phyloP scores from a whole-genome alignment of 1,139 yeast genomes.

The Geotrichum australiense region DNA sequence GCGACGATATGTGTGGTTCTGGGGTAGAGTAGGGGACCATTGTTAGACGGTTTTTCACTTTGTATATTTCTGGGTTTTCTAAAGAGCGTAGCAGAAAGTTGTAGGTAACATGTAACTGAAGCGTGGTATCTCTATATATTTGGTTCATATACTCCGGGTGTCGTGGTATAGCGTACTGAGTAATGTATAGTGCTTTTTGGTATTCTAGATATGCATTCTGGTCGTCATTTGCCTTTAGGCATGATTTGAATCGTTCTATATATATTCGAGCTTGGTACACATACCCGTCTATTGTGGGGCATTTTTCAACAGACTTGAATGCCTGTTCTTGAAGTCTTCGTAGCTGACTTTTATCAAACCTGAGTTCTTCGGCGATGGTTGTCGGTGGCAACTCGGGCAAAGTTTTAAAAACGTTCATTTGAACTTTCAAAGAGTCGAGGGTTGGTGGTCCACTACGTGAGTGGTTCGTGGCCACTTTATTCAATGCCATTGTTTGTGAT shows the following conservation, averaged over 20 bases:
- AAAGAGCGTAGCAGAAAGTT: constrained; percentile 4
- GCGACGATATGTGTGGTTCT: not conserved
- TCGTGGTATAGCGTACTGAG: constrained; percentile 17
- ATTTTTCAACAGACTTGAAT: constrained; percentile 1
- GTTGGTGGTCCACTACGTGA: no score
- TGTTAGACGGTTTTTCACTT: not conserved
- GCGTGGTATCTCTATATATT: constrained; percentile 4
- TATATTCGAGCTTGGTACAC: constrained; percentile 2
- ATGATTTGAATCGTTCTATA: constrained; percentile 9
- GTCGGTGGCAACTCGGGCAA: no score
- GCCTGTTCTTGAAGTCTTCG: constrained; percentile 6
- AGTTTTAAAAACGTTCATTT: no score
- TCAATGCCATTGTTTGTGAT: no score
- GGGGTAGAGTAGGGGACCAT: no score
- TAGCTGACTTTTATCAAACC: not conserved
- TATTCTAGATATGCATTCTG: constrained; percentile 16
- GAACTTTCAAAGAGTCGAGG: no score
- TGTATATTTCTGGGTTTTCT: not conserved
- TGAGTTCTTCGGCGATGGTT: not conserved
- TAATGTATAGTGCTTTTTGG: constrained; percentile 16
- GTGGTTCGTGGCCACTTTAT: no score
- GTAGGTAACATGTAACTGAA: constrained; percentile 10
- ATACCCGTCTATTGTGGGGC: constrained; percentile 4
- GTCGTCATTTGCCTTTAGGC: constrained; percentile 3
- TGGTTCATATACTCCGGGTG: constrained; percentile 15